Evolutionary conservation across 192 early-diverging fungal species (phyloP), one percentile per base, ranked within the genome.

Genomic region (Cladochytrium replicatum): DNA sequence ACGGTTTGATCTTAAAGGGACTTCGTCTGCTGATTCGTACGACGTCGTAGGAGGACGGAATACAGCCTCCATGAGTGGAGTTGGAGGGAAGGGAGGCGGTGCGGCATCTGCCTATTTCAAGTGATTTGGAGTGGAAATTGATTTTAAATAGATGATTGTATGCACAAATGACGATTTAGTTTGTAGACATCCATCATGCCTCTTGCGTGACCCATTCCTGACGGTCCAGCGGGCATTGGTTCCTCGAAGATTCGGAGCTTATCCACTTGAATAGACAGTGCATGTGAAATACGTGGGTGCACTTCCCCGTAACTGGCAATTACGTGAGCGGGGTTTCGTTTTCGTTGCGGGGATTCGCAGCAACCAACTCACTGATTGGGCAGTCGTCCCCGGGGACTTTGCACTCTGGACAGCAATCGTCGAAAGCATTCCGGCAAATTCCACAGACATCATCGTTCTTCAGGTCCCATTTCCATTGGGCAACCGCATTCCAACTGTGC

Each of bases 211-310:
- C 78, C 80, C 86, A 93, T 5, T 79, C 81, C 29, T 72, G 67
- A 23, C 92, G 72, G 61, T 93, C 91, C 85, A 93, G 80, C 4
- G 93, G 93, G 59, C 93, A 96, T 22, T 72, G 82, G 41, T 82
- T 74, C 32, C 78, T 75, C 43, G 80, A 85, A 13, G 61, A 67
- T 25, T 87, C 80, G 11, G 79, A 69, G 19, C 72, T 58, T 21
- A 61, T 57, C 59, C 59, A 61, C 23, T 48, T 89, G 32, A 78
- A 57, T 19, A 96, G 66, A 50, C 93, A 97, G 61, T 97, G 93
- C 76, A 93, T 78, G 61, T 97, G 93, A 62, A 97, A 97, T 4
- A 81, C 82, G 54, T 97, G 93, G 23, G 67, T 75, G 69, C 93
- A 97, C 46, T 89, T 77, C 50, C 93, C 93, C 84, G 83, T 87